A percentile compares a stretch with the other conserved stretches of the same genome.
phyloP scores from a whole-genome alignment of 2,329 filamentous ascomycete species.

The Tolypocladium sp. region DNA sequence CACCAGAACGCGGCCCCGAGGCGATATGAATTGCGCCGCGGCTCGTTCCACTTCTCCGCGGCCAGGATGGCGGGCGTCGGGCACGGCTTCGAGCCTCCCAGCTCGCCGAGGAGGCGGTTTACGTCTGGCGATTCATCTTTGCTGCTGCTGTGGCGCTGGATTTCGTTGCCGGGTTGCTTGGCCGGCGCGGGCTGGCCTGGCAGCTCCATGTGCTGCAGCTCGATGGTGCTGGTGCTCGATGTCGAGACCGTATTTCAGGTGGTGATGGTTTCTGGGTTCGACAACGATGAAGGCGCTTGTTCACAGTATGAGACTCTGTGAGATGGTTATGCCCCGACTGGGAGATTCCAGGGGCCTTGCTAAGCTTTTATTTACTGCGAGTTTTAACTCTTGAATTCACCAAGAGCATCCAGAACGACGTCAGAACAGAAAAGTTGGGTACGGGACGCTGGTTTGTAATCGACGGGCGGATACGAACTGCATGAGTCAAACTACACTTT shows the following conservation, averaged over 20 bases:
- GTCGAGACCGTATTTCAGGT: not conserved
- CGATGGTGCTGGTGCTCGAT: not conserved
- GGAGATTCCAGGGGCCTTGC: not conserved
- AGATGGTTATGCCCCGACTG: not conserved
- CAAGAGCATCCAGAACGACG: not conserved
- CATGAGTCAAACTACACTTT: not conserved
- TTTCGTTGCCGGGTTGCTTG: not conserved
- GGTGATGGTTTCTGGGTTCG: too few relatives aligned
- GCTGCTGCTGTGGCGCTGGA: not conserved
- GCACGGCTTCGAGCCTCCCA: not conserved
- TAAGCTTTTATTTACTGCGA: not conserved
- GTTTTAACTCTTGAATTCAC: not conserved
- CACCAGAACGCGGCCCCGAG: slow-evolving; percentile 46
- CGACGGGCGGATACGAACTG: not conserved
- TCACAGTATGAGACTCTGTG: too few relatives aligned
- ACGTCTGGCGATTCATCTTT: not conserved
- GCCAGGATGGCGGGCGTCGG: not conserved
- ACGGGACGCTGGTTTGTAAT: not conserved
- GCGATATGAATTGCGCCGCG: slow-evolving; percentile 36
- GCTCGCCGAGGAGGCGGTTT: not conserved
- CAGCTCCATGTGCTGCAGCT: not conserved
- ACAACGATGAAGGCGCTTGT: too few relatives aligned
- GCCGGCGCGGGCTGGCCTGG: not conserved
- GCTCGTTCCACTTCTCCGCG: slow-evolving; percentile 38
- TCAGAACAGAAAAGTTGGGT: not conserved